phyloP scores from a whole-genome alignment of 306 rosid species.

The Geum urbanum region DNA sequence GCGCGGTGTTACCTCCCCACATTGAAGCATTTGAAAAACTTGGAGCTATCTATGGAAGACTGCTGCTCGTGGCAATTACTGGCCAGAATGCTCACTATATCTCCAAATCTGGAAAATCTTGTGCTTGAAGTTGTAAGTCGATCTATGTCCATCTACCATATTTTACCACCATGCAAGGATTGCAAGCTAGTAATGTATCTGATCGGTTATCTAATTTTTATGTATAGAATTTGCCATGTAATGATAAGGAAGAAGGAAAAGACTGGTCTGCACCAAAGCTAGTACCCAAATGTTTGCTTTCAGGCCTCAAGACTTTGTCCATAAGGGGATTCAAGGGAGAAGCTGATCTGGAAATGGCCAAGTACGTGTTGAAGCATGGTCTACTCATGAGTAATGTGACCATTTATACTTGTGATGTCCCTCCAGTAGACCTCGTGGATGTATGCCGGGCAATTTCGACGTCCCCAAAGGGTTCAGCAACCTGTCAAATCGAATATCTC shows the following conservation, averaged over 20 bases:
- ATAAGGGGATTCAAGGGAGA: background rate
- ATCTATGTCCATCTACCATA: background rate
- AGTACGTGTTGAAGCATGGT: background rate
- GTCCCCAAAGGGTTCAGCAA: background rate
- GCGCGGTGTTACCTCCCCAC: background rate
- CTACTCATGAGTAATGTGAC: background rate
- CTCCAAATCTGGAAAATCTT: background rate
- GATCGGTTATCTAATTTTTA: background rate
- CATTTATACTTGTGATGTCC: background rate
- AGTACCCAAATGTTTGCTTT: background rate
- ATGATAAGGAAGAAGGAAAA: background rate
- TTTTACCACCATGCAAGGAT: background rate
- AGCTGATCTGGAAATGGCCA: background rate
- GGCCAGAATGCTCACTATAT: background rate
- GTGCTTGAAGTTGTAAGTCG: background rate
- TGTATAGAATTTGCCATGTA: background rate
- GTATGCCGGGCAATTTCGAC: background rate
- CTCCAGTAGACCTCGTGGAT: background rate
- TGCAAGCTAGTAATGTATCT: no score
- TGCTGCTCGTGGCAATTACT: background rate
- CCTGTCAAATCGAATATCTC: conserved; percentile 3
- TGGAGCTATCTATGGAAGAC: background rate
- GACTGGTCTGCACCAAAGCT: background rate
- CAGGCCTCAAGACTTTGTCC: background rate
- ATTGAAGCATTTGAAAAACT: background rate